phyloP scores from a whole-genome alignment of 1,139 yeast species.

The Geotrichum cucujoidarum region DNA sequence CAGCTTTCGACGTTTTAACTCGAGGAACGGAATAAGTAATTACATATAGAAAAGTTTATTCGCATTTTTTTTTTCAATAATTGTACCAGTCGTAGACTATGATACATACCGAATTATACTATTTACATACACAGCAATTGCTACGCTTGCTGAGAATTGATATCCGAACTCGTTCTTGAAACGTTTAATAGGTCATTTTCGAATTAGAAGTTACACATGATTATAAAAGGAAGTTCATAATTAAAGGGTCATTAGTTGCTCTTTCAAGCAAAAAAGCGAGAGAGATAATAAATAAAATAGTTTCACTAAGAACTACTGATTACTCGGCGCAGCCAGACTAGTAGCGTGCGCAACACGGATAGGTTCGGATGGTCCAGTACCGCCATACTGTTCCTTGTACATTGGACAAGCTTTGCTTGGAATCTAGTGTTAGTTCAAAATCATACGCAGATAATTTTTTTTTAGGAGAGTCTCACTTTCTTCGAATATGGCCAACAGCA shows the following conservation, averaged over 20 bases:
- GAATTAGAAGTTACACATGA: no score
- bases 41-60: no score
- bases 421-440: conserved; percentile 15
- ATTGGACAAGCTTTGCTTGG: conserved; percentile 69
- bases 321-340: conserved; percentile 15
- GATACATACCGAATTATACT: no score
- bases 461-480: conserved; percentile 46
- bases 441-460: no score
- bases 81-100: no score
- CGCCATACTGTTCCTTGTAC: conserved; percentile 45
- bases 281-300: background rate
- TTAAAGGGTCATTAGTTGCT: no score
- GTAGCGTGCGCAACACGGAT: conserved; percentile 1
- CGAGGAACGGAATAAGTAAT: no score
- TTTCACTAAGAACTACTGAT: conserved; percentile 4
- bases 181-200: background rate
- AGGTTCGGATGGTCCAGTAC: conserved; percentile 19
- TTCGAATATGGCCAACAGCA: conserved; percentile 87
- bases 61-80: no score
- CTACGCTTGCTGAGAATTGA: no score
- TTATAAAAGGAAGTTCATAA: no score
- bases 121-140: no score
- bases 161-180: background rate
- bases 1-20: no score
- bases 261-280: background rate